Base-by-base conservation (phyloP, 441 rosid species). In the Eruca vesicaria region DNA sequence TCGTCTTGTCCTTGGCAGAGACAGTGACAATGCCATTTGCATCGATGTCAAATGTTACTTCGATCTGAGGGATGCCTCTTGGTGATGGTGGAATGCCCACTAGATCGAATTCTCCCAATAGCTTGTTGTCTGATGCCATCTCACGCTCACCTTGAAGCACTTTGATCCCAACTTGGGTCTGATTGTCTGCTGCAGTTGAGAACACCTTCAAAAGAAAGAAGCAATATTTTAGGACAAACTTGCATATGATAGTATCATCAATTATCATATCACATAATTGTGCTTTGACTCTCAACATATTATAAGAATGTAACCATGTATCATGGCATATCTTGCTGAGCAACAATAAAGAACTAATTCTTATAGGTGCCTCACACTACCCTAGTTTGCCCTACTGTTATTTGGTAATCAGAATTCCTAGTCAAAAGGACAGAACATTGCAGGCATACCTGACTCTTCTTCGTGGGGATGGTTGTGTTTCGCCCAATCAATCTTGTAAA, bases 131-230 rank as follows among this genome's bases (percentile, higher is more conserved):
- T 1, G 95, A 0, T 38, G 99, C 93, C 96, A 95, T 91, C 68
- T 91, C 98, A 33, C 99, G 96, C 72, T 95, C 99, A 23, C 99
- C 99, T 73, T 95, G 99, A 48, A 95, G 98, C 38, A 95, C 99
- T 85, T 78, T 95, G 77, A 94, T 94, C 38, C 99, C 99, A 4
- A 94, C 98, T 78, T 92, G 98, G 16, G 97, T 92, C 85, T 94
- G 99, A 71, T 94, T 94, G 78, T 94, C 98, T 4, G 99, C 98
- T 20, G 99, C 99, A 2, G 99, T 94, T 9, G 99, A 95, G 82
- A 95, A 95, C 16, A 82, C 92, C 99, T 95, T 81, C 28, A 12
- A 18, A 62, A 32, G 1, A 52, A 1, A 68, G 4, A 29, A 41
- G 16, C 71, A 70, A 33, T 20, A 28, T 9, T 26, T 69, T 48